These are phyloP conservation scores for Truncatella angustata DNA, from an alignment of 2,329 filamentous ascomycete genomes.

Conservation along the genomic window DNA sequence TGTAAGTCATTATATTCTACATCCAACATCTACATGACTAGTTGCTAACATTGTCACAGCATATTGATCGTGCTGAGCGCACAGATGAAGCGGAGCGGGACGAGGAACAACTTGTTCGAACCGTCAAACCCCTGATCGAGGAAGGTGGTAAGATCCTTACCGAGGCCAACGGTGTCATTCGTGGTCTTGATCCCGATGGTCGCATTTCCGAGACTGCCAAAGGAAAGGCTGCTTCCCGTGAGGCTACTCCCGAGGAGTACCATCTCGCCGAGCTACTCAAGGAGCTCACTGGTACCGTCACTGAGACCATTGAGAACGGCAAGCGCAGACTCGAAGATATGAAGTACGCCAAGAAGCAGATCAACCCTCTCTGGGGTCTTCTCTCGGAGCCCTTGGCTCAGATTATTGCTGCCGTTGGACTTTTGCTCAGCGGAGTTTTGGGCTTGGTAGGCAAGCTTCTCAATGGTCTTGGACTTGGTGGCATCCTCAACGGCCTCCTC, in stretches of 20 bases:
- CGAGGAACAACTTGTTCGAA: conserved; percentile 82
- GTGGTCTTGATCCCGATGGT: conserved; percentile 85
- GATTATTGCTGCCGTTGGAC: conserved; percentile 84
- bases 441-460: conserved; percentile 80
- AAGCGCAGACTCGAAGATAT: conserved; percentile 88
- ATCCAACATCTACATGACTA: background rate
- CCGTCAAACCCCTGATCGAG: conserved; percentile 86
- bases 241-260: conserved; percentile 81
- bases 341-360: conserved; percentile 92
- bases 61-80: conserved; percentile 77
- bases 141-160: conserved; percentile 78
- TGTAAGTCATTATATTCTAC: conserved; percentile 41
- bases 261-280: conserved; percentile 82
- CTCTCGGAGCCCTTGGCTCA: conserved; percentile 85
- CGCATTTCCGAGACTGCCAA: conserved; percentile 83
- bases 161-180: conserved; percentile 83
- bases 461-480: conserved; percentile 78
- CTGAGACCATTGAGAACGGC: conserved; percentile 79
- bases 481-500: conserved; percentile 74
- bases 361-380: conserved; percentile 85
- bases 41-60: conserved; percentile 38
- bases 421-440: conserved; percentile 79
- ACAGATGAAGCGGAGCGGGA: conserved; percentile 85
- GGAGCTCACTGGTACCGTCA: conserved; percentile 78
- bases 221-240: conserved; percentile 70